A percentile compares a stretch with the other conserved stretches of the same genome.
Evolutionary conservation across 2,329 filamentous ascomycete species (phyloP).

Genomic region (Diaporthe sp.): DNA sequence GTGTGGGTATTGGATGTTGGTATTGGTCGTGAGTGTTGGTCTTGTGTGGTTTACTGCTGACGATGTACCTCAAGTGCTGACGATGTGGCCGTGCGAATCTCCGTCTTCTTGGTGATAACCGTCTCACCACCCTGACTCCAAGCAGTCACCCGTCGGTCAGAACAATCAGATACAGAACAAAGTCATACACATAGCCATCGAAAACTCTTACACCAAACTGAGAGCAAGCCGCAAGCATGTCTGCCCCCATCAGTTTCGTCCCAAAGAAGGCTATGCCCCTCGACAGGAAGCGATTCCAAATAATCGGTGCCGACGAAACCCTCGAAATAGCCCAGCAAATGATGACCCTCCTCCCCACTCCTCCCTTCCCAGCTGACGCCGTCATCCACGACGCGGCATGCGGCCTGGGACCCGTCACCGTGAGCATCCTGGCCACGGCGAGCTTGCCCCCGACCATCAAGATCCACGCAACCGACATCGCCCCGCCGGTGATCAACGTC

Average conservation of each 20-base stretch:
- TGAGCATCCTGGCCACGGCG: slow-evolving; percentile 32
- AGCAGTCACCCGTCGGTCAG: too few species aligned
- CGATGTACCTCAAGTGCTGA: too few species aligned
- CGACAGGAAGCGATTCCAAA: slow-evolving; percentile 11
- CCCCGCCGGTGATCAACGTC: slow-evolving; percentile 39
- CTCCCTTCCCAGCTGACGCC: slow-evolving; percentile 28
- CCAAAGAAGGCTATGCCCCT: slow-evolving; percentile 18
- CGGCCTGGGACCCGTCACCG: slow-evolving; percentile 40
- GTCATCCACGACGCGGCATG: slow-evolving; percentile 42
- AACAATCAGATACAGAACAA: neutral
- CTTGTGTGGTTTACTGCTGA: too few species aligned
- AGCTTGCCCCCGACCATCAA: slow-evolving; percentile 26
- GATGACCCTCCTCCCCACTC: slow-evolving; percentile 39
- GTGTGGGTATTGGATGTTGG: too few species aligned
- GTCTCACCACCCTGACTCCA: too few species aligned
- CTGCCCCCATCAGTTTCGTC: neutral
- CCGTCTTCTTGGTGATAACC: too few species aligned
- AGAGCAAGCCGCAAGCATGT: neutral
- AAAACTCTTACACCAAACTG: neutral
- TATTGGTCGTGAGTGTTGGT: too few species aligned
- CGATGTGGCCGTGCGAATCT: too few species aligned
- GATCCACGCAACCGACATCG: slow-evolving; percentile 38
- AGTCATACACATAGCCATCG: neutral
- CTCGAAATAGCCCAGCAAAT: slow-evolving; percentile 37
- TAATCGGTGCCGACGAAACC: slow-evolving; percentile 39